Evolutionary conservation across 805 yeast genomes (phyloP).

Genomic region (Cyberlindnera lachancei): DNA sequence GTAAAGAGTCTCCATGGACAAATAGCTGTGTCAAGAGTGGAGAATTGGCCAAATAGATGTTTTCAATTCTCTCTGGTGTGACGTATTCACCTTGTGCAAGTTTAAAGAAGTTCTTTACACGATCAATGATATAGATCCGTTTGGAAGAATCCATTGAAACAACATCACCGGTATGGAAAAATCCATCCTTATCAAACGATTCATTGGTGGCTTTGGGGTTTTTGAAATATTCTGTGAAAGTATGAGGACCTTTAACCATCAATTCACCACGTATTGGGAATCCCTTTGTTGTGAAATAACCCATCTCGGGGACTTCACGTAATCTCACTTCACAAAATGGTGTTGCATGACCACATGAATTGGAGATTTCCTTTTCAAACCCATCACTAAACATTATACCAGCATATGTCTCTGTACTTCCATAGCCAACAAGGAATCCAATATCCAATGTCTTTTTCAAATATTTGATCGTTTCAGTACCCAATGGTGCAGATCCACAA

Average conservation of each 20-base stretch:
- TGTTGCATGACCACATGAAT: slow-evolving; percentile 52
- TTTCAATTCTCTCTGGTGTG: slow-evolving; percentile 71
- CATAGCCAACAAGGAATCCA: slow-evolving; percentile 50
- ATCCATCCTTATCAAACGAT: slow-evolving; percentile 48
- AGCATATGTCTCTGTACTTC: slow-evolving; percentile 63
- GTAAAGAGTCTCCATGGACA: slow-evolving; percentile 57
- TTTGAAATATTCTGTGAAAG: slow-evolving; percentile 48
- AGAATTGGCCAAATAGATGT: slow-evolving; percentile 45
- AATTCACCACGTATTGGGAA: slow-evolving; percentile 50
- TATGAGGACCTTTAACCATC: slow-evolving; percentile 55
- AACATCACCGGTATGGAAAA: slow-evolving; percentile 65
- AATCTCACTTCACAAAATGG: slow-evolving; percentile 47
- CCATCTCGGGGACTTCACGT: slow-evolving; percentile 56
- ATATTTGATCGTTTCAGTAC: slow-evolving; percentile 50
- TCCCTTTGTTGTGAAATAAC: slow-evolving; percentile 31
- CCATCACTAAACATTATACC: slow-evolving; percentile 40
- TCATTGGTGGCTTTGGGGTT: slow-evolving; percentile 45
- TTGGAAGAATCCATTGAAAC: slow-evolving; percentile 45
- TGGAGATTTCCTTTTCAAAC: slow-evolving; percentile 29
- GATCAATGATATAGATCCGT: slow-evolving; percentile 47
- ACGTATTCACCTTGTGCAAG: slow-evolving; percentile 57
- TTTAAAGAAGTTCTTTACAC: slow-evolving; percentile 49
- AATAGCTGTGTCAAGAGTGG: slow-evolving; percentile 47
- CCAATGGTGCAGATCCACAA: slow-evolving; percentile 66
- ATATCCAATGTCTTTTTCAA: slow-evolving; percentile 48